Base-by-base conservation (phyloP, 768 basidiomycete genomes). In the Kwoniella sp. region DNA sequence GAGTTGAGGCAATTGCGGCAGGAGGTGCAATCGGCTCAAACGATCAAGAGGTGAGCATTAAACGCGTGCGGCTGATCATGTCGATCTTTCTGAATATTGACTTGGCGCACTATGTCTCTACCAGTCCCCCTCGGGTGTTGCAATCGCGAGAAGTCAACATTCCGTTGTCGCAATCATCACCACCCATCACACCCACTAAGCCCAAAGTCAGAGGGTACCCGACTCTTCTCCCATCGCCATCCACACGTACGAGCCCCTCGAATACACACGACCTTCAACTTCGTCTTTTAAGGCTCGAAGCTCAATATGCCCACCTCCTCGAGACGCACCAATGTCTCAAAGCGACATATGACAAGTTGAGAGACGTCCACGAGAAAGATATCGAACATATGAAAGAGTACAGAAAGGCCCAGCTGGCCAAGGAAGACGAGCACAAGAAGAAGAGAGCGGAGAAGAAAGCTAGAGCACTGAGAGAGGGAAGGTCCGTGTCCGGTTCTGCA, bases 361-460 rank as follows among this genome's bases (percentile, higher is more conserved):
- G 65, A 19, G 54, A 56, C 19, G 55, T 53, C 19, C 68, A 71
- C 54, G 17, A 50, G 22, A 51, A 59, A 17, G 70, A 71, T 60
- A 58, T 70, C 12, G 55, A 59, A 25, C 68, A 72, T 54, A 72
- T 70, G 74, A 70, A 70, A 48, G 65, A 76, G 53, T 69, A 68
- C 25, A 71, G 70, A 58, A 63, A 60, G 25, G 65, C 62, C 2
- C 69, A 71, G 49, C 47, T 51, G 27, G 68, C 63, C 0, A 53
- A 66, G 15, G 54, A 61, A 22, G 55, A 66, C 21, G 51, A 59
- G 58, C 73, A 68, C 56, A 67, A 59, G 51, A 49, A 44, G 24
- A 59, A 33, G 36, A 54, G 29, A 46, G 67, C 59, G 12, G 53
- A 60, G 54, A 67, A 65, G 52, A 70, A 68, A 49, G 60, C 55